Base-by-base conservation (phyloP, 352 stramenopile genomes). In the Albugo candida region DNA sequence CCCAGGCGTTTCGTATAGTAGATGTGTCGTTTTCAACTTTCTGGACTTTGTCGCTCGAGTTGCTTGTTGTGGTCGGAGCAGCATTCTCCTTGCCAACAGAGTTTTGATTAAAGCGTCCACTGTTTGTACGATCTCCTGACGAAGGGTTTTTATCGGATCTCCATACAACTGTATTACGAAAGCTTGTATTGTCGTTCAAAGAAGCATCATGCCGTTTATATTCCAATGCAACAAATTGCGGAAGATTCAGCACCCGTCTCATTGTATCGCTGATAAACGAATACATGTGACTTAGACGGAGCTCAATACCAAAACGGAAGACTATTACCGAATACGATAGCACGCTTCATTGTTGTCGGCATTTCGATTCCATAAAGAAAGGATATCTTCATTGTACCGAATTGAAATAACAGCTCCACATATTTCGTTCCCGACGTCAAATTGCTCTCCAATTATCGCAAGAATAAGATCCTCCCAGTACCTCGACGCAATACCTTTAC, bases 341-440 rank as follows among this genome's bases (percentile, higher is more conserved):
- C 77, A 83, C 16, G 81, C 77, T 52, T 92, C 82, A 45, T 76
- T 83, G 65, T 96, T 95, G 61, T 94, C 81, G 36, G 85, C 81
- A 52, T 92, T 95, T 47, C 83, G 78, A 64, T 96, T 96, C 86
- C 86, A 96, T 20, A 96, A 74, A 47, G 83, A 94, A 45, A 96
- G 92, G 54, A 95, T 87, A 59, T 96, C 86, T 62, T 96, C 86
- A 52, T 86, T 93, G 60, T 87, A 88, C 14, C 84, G 83, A 31
- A 94, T 79, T 24, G 80, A 93, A 50, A 94, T 83, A 40, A 94
- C 81, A 41, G 82, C 82, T 11, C 83, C 83, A 43, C 80, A 94
- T 36, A 96, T 93, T 52, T 96, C 86, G 47, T 94, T 92, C 20
- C 82, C 86, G 10, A 95, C 81, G 61, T 96, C 85, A 46, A 96